Evolutionary conservation across 2,329 filamentous ascomycete genomes (phyloP).

Genomic region (Pseudonectria foliicola): DNA sequence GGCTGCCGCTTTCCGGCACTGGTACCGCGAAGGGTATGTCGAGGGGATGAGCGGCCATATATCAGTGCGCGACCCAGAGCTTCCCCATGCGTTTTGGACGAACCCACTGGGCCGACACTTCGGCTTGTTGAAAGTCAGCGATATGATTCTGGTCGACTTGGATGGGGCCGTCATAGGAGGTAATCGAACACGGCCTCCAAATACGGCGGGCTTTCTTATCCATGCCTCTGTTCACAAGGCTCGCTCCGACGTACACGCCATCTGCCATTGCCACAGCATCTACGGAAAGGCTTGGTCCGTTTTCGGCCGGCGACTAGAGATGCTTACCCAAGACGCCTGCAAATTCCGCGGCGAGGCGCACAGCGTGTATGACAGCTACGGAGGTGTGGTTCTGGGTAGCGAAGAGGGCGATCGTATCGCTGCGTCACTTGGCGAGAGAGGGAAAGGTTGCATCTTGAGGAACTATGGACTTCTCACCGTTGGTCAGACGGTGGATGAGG

Average conservation of each 20-base stretch:
- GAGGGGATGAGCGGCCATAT: conserved; percentile 62
- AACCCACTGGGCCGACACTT: conserved; percentile 59
- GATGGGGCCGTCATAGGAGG: conserved; percentile 53
- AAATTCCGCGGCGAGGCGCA: too few species aligned
- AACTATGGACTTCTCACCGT: too few species aligned
- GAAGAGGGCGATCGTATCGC: too few species aligned
- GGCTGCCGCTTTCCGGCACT: conserved; percentile 40
- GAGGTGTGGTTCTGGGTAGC: too few species aligned
- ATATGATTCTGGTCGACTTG: conserved; percentile 56
- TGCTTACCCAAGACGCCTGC: too few species aligned
- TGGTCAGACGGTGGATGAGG: too few species aligned
- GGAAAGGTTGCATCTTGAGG: too few species aligned
- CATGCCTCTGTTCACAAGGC: conserved; percentile 55
- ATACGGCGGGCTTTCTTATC: conserved; percentile 56
- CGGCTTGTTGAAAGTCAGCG: conserved; percentile 50
- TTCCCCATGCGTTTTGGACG: conserved; percentile 56
- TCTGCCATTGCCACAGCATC: too few species aligned
- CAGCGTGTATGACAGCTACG: too few species aligned
- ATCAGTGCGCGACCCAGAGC: conserved; percentile 54
- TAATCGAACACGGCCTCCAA: conserved; percentile 47
- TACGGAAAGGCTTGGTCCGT: too few species aligned
- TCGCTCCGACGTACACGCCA: conserved; percentile 51
- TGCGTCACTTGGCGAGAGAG: too few species aligned
- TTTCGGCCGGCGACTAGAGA: too few species aligned
- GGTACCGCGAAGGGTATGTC: conserved; percentile 40